Percentiles rank a stretch among this genome's conserved stretches.
phyloP scores from a whole-genome alignment of 371 early-diverging fungal genomes.

The Blastocladiella emersonii region DNA sequence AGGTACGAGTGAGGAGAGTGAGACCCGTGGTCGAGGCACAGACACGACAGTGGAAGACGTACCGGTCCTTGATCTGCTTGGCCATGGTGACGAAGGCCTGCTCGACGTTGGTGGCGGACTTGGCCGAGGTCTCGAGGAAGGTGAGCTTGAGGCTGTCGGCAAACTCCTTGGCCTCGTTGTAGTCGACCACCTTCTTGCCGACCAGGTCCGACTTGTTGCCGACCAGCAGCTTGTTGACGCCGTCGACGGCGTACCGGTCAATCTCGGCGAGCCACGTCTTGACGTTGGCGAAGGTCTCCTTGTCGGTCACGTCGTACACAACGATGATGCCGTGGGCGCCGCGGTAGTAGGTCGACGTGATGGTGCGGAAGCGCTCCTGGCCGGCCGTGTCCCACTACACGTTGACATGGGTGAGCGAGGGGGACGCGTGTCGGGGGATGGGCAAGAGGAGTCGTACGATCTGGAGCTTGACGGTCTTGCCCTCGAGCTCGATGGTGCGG shows the following conservation, averaged over 20 bases:
- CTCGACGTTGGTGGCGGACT: slow-evolving; percentile 93
- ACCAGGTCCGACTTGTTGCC: slow-evolving; percentile 97
- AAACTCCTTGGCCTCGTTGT: slow-evolving; percentile 46
- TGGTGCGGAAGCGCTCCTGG: slow-evolving; percentile 99
- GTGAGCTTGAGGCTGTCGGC: slow-evolving; percentile 77
- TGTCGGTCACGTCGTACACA: slow-evolving; percentile 98
- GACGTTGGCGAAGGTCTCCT: slow-evolving; percentile 92
- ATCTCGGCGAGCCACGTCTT: slow-evolving; percentile 98
- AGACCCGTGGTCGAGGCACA: background rate
- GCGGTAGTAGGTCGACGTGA: slow-evolving; percentile 98
- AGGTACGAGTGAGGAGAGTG: background rate
- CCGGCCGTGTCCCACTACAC: slow-evolving; percentile 95
- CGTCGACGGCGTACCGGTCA: slow-evolving; percentile 90
- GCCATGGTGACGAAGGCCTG: slow-evolving; percentile 95
- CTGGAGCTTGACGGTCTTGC: slow-evolving; percentile 97
- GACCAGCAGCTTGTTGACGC: slow-evolving; percentile 94
- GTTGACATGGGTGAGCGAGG: background rate
- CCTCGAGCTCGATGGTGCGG: slow-evolving; percentile 95
- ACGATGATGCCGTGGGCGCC: slow-evolving; percentile 98
- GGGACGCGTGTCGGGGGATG: background rate
- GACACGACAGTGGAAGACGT: background rate
- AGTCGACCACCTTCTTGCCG: slow-evolving; percentile 61
- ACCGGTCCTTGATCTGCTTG: slow-evolving; percentile 57
- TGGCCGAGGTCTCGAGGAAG: slow-evolving; percentile 93
- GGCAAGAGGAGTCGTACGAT: slow-evolving; percentile 31